These are phyloP conservation scores for Balamuthia mandrillaris DNA, from an alignment of 208 protist species.

Conservation along the genomic window DNA sequence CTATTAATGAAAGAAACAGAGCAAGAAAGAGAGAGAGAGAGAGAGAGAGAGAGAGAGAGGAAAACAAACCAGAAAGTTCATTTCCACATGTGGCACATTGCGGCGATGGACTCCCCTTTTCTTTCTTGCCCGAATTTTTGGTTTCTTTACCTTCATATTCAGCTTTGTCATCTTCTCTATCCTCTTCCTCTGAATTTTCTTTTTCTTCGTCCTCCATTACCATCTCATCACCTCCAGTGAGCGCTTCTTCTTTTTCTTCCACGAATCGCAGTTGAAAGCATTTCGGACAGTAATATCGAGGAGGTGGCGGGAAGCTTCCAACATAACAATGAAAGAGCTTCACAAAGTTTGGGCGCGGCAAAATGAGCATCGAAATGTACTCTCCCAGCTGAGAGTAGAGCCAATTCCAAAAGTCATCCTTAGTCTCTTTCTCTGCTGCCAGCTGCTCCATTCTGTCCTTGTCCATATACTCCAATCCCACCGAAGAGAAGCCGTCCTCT, in stretches of 20 bases:
- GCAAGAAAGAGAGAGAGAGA: no score
- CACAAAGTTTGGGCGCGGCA: background rate
- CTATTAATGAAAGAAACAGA: background rate
- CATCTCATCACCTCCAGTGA: no score
- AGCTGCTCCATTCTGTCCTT: background rate
- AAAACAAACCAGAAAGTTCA: no score
- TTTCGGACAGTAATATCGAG: constrained; percentile 16
- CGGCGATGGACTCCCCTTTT: no score
- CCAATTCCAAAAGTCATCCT: constrained; percentile 15
- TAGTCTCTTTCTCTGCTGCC: background rate
- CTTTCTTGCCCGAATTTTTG: no score
- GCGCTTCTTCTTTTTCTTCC: background rate
- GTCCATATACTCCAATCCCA: constrained; percentile 24
- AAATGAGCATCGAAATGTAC: constrained; percentile 11
- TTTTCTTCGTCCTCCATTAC: no score
- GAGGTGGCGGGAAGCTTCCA: background rate
- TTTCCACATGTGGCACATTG: no score
- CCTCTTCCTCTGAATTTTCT: no score
- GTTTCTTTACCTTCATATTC: no score
- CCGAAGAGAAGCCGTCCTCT: background rate
- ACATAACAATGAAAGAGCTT: constrained; percentile 8
- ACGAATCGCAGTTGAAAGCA: constrained; percentile 10
- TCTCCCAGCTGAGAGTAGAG: constrained; percentile 24
- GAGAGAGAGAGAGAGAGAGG: no score
- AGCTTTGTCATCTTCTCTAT: no score